These are phyloP conservation scores for Colletotrichum karsti DNA, from an alignment of 2,329 filamentous ascomycete genomes.

Conservation along the genomic window DNA sequence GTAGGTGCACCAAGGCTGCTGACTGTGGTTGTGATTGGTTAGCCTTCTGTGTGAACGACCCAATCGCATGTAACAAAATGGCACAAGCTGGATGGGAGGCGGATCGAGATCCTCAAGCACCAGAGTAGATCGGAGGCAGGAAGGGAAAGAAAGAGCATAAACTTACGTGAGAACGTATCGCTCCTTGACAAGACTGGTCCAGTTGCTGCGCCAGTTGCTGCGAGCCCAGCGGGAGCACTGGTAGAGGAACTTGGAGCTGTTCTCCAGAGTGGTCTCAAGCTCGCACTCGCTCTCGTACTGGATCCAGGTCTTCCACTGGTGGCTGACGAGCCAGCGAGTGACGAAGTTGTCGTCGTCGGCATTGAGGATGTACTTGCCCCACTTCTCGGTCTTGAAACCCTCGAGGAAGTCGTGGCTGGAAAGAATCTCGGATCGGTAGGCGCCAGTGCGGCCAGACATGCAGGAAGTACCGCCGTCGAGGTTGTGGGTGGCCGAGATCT, in stretches of 20 bases:
- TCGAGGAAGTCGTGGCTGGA: slow-evolving; percentile 86
- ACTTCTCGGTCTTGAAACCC: slow-evolving; percentile 91
- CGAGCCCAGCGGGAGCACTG: slow-evolving; percentile 95
- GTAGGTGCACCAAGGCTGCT: slow-evolving; percentile 93
- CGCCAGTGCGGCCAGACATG: slow-evolving; percentile 93
- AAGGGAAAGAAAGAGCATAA: slow-evolving; percentile 10
- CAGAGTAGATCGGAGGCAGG: slow-evolving; percentile 3
- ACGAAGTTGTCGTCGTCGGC: slow-evolving; percentile 99
- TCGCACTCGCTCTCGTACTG: slow-evolving; percentile 93
- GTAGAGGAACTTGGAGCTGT: slow-evolving; percentile 87
- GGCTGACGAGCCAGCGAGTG: slow-evolving; percentile 91
- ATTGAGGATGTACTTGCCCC: slow-evolving; percentile 89
- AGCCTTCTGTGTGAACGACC: slow-evolving; percentile 13
- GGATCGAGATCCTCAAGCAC: neutral
- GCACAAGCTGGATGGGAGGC: neutral
- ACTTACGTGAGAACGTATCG: slow-evolving; percentile 88
- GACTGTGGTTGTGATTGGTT: slow-evolving; percentile 59
- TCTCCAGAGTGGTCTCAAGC: slow-evolving; percentile 91
- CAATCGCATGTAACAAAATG: too few relatives aligned
- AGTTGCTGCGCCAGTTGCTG: slow-evolving; percentile 98
- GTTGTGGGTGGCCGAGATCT: slow-evolving; percentile 94
- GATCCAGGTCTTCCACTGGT: slow-evolving; percentile 93
- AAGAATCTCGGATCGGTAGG: slow-evolving; percentile 89
- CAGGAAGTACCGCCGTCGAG: slow-evolving; percentile 96
- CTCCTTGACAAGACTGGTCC: slow-evolving; percentile 87